These are phyloP conservation scores for Colletotrichum kahawae DNA, from an alignment of 2,329 filamentous ascomycete genomes.

Conservation along the genomic window DNA sequence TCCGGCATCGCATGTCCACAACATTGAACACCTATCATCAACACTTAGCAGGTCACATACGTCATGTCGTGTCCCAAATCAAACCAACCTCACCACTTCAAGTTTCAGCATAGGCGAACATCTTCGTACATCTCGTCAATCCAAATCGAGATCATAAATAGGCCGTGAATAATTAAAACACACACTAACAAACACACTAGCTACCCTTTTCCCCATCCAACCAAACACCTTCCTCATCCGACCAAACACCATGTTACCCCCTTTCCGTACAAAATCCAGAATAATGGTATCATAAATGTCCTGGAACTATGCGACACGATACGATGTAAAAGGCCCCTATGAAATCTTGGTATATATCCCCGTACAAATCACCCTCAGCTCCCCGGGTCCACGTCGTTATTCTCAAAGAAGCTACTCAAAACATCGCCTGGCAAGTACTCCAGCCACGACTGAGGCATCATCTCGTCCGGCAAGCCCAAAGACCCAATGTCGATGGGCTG, in stretches of 20 bases:
- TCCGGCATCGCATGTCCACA: no score
- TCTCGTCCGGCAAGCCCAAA: slow-evolving; percentile 65
- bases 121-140: fast-evolving
- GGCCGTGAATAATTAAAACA: neutral
- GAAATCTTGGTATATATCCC: neutral
- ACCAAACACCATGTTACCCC: neutral
- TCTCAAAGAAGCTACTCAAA: slow-evolving; percentile 56
- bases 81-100: no score
- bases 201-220: neutral
- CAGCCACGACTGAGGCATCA: slow-evolving; percentile 72
- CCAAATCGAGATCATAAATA: neutral
- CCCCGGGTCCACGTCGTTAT: slow-evolving; percentile 10
- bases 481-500: slow-evolving; percentile 77
- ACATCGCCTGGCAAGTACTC: slow-evolving; percentile 75
- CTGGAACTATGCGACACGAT: neutral
- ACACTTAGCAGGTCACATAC: no score
- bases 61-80: no score
- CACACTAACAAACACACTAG: neutral
- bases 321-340: neutral
- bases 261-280: neutral
- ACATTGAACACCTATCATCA: no score
- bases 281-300: neutral
- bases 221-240: neutral
- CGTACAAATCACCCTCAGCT: neutral
- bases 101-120: no score